Percentiles rank a stretch among this genome's conserved stretches.
Conservation (phyloP, 129 eudicot species). For the Flaveria robusta region DNA sequence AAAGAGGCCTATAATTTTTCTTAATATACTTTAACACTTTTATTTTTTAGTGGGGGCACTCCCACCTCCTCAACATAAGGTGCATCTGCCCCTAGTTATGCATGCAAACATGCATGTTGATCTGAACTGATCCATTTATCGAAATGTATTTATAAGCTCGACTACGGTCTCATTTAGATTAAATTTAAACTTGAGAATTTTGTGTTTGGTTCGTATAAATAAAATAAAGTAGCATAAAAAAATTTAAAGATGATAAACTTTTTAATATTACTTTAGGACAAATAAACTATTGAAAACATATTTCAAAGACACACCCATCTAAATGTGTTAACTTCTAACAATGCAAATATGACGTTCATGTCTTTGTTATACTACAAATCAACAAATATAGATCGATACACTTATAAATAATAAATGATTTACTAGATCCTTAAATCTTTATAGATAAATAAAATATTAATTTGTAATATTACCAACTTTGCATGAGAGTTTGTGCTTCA, state of each 20-base stretch:
- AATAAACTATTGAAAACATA: neutral
- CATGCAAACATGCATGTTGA: neutral
- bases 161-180: too few relatives aligned
- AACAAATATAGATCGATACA: neutral
- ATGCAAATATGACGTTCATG: neutral
- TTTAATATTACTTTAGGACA: neutral
- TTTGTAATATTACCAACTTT: conserved; percentile 25
- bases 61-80: too few relatives aligned
- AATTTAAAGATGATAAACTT: too few relatives aligned
- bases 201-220: neutral
- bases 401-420: neutral
- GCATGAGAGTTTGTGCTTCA: conserved; percentile 36
- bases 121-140: too few relatives aligned
- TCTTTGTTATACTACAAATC: neutral
- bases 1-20: too few relatives aligned
- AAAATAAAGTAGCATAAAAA: neutral
- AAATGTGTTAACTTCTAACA: neutral
- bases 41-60: too few relatives aligned
- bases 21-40: too few relatives aligned
- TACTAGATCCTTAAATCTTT: conserved; percentile 23
- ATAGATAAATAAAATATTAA: conserved; percentile 11
- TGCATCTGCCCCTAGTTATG: too few relatives aligned
- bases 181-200: too few relatives aligned
- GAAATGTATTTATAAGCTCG: too few relatives aligned
- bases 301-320: neutral